A percentile compares a stretch with the other conserved stretches of the same genome.
phyloP scores from a whole-genome alignment of 805 yeast species.

The Lipomyces yamanashiensis region DNA sequence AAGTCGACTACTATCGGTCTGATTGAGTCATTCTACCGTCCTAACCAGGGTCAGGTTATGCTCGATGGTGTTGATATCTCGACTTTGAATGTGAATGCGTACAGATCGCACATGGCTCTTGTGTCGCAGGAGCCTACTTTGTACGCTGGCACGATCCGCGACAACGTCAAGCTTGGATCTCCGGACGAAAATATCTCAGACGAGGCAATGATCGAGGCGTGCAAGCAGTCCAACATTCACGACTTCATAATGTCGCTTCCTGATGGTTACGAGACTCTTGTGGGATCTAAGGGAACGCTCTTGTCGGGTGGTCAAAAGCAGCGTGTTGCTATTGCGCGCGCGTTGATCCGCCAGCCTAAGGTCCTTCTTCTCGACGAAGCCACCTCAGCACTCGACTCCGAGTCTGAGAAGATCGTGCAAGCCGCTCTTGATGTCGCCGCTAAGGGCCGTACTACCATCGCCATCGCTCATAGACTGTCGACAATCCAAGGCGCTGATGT shows the following conservation, averaged over 20 bases:
- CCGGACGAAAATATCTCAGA: conserved; percentile 44
- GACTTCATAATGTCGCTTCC: conserved; percentile 58
- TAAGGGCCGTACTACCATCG: conserved; percentile 65
- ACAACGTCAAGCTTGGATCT: conserved; percentile 61
- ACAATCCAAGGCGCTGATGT: conserved; percentile 60
- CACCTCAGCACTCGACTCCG: conserved; percentile 58
- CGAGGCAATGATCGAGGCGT: conserved; percentile 50
- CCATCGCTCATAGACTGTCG: conserved; percentile 75
- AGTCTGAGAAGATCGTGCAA: conserved; percentile 71
- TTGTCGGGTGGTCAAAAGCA: conserved; percentile 71
- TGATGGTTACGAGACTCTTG: conserved; percentile 55
- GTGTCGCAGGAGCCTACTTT: conserved; percentile 66
- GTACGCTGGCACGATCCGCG: conserved; percentile 79
- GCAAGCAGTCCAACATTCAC: conserved; percentile 58
- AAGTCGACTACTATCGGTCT: conserved; percentile 55
- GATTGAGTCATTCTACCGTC: conserved; percentile 59
- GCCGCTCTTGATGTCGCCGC: conserved; percentile 64
- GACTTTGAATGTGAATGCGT: conserved; percentile 55
- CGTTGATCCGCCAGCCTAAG: conserved; percentile 60
- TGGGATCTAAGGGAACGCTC: conserved; percentile 55
- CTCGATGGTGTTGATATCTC: conserved; percentile 59
- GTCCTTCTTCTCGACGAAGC: conserved; percentile 65
- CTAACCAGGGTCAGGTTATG: conserved; percentile 54
- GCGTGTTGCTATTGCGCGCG: conserved; percentile 66
- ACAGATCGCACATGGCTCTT: conserved; percentile 59